A percentile compares a stretch with the other conserved stretches of the same genome.
Conservation (phyloP, 495 filamentous ascomycete species). For the Glarea lozoyensis region DNA sequence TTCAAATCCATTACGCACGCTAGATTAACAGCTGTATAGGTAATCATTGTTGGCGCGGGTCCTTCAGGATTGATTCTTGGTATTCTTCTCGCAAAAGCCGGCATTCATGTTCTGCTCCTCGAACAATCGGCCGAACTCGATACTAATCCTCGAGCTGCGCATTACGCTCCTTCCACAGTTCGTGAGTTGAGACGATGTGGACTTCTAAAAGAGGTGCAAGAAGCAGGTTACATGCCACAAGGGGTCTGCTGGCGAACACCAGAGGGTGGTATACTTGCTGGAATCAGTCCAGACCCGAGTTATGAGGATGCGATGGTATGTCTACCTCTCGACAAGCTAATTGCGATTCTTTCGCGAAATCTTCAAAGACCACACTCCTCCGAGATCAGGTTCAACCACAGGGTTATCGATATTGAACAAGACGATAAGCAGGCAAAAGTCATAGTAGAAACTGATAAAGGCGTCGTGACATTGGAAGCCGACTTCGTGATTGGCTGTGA, state of each 20-base stretch:
- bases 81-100: constrained; percentile 43
- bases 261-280: constrained; percentile 31
- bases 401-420: constrained; percentile 39
- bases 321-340: constrained; percentile 37
- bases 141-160: constrained; percentile 45
- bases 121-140: constrained; percentile 41
- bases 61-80: constrained; percentile 48
- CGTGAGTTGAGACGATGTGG: constrained; percentile 47
- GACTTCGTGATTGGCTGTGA: constrained; percentile 54
- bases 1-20: no score
- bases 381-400: constrained; percentile 38
- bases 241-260: constrained; percentile 43
- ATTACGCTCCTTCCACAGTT: constrained; percentile 41
- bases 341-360: constrained; percentile 37
- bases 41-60: constrained; percentile 48
- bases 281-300: constrained; percentile 21
- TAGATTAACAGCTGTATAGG: no score
- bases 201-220: constrained; percentile 42
- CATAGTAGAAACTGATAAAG: constrained; percentile 36
- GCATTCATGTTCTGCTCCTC: constrained; percentile 42
- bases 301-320: constrained; percentile 36
- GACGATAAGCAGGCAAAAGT: constrained; percentile 40
- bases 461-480: constrained; percentile 30
- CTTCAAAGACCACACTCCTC: constrained; percentile 32
- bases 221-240: constrained; percentile 37